Percentiles rank a stretch among this genome's conserved stretches.
These are phyloP conservation scores for Cryptococcus wingfieldii DNA, from an alignment of 1,284 basidiomycete species.

Conservation along the genomic window DNA sequence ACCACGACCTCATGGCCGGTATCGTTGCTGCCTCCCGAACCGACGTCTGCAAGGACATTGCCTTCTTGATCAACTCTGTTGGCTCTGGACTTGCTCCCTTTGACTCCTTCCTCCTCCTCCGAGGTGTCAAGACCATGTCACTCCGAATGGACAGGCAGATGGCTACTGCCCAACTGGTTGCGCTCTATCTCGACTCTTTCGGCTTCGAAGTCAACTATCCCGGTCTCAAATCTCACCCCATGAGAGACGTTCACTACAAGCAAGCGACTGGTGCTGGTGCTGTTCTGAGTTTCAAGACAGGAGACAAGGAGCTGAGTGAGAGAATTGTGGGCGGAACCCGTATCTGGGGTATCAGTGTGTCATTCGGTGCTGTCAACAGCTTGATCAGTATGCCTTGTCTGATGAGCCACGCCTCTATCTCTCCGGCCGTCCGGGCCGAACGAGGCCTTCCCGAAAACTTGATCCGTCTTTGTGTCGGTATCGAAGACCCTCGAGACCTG, in stretches of 20 bases:
- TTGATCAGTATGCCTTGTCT: constrained; percentile 99
- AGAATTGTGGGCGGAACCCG: constrained; percentile 86
- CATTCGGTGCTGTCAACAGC: constrained; percentile 97
- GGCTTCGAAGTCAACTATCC: constrained; percentile 96
- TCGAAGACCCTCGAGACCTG: constrained; percentile 90
- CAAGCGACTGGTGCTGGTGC: constrained; percentile 88
- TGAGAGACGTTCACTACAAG: constrained; percentile 78
- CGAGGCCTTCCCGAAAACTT: constrained; percentile 95
- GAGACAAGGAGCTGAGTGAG: constrained; percentile 84
- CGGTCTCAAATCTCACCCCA: constrained; percentile 77
- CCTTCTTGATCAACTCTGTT: constrained; percentile 90
- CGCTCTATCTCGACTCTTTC: constrained; percentile 76
- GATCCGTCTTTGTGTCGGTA: constrained; percentile 96
- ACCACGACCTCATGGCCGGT: constrained; percentile 99
- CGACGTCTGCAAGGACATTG: constrained; percentile 82
- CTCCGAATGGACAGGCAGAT: constrained; percentile 96
- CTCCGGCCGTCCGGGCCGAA: constrained; percentile 83
- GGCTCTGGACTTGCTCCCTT: constrained; percentile 96
- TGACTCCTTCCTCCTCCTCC: constrained; percentile 91
- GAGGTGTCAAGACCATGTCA: constrained; percentile 95
- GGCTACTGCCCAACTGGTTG: constrained; percentile 74
- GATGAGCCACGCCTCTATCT: constrained; percentile 99
- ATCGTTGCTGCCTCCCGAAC: constrained; percentile 88
- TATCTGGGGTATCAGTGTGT: constrained; percentile 96
- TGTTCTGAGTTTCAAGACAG: constrained; percentile 92